Conservation (phyloP, 1,139 yeast species). For the Yamadazyma oceani region DNA sequence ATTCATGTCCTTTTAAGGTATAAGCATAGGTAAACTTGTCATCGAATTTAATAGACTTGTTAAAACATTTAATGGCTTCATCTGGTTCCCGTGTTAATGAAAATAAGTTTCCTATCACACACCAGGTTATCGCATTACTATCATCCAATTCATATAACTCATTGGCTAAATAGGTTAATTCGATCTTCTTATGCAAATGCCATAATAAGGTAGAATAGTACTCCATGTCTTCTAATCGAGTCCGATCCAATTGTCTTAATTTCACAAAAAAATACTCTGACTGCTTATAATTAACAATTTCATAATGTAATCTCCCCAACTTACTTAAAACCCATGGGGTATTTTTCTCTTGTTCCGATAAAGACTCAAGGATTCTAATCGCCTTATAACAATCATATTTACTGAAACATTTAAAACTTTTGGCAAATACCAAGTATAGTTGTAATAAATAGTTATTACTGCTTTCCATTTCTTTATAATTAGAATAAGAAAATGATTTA, state of each 20-base stretch:
- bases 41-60: constrained; percentile 70
- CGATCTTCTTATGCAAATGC: constrained; percentile 88
- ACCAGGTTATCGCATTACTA: constrained; percentile 83
- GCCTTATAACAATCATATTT: constrained; percentile 82
- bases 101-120: constrained; percentile 84
- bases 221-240: constrained; percentile 89
- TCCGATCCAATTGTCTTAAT: constrained; percentile 69
- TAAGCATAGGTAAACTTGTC: constrained; percentile 84
- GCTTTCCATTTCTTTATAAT: constrained; percentile 35
- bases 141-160: constrained; percentile 72
- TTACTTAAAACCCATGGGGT: constrained; percentile 88
- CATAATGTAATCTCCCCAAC: constrained; percentile 81
- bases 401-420: constrained; percentile 62
- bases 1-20: constrained; percentile 93
- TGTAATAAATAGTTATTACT: constrained; percentile 47
- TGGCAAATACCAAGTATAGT: constrained; percentile 62
- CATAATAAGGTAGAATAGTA: constrained; percentile 85
- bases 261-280: constrained; percentile 63
- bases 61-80: constrained; percentile 86
- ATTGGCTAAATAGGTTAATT: constrained; percentile 76
- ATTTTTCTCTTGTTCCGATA: constrained; percentile 62
- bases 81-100: constrained; percentile 84
- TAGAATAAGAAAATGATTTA: constrained; percentile 5
- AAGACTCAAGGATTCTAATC: constrained; percentile 60
- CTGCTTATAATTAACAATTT: constrained; percentile 80